A percentile compares a stretch with the other conserved stretches of the same genome.
Conservation (phyloP, 352 stramenopile genomes). For the Peronosclerospora sorghi region DNA sequence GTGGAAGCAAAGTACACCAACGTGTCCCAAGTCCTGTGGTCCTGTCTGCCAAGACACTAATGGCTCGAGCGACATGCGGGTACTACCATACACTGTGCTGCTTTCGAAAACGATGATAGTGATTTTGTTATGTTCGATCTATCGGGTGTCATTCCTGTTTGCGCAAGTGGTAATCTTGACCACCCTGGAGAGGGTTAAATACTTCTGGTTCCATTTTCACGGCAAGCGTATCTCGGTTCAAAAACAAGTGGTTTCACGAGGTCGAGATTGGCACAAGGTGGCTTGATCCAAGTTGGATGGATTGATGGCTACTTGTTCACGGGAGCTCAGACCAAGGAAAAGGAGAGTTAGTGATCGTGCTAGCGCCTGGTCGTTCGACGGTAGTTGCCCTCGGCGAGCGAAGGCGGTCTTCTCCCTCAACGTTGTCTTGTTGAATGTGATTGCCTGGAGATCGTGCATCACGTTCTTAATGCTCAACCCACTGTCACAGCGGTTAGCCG, state of each 20-base stretch:
- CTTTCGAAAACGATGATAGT: conserved; percentile 73
- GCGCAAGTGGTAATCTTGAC: conserved; percentile 78
- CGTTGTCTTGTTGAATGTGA: too few species aligned
- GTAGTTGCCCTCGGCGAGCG: conserved; percentile 85
- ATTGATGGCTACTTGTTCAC: conserved; percentile 86
- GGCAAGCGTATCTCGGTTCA: conserved; percentile 53
- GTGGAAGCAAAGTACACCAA: conserved; percentile 79
- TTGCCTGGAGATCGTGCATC: too few species aligned
- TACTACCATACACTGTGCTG: conserved; percentile 82
- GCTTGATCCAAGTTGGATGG: conserved; percentile 90
- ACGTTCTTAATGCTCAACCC: too few species aligned
- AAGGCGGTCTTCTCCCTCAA: too few species aligned
- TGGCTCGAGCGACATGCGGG: conserved; percentile 65
- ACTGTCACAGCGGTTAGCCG: too few species aligned
- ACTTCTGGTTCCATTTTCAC: conserved; percentile 84
- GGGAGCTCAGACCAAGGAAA: conserved; percentile 86
- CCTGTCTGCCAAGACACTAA: conserved; percentile 55
- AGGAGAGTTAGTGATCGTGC: conserved; percentile 84
- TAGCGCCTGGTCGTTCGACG: conserved; percentile 90
- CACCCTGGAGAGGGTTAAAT: conserved; percentile 70
- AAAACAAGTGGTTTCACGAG: conserved; percentile 91
- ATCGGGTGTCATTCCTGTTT: conserved; percentile 51
- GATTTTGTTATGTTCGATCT: conserved; percentile 50
- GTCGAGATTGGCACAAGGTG: conserved; percentile 84
- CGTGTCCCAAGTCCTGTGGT: conserved; percentile 58